These are phyloP conservation scores for Aspergillus saccharolyticus DNA, from an alignment of 495 filamentous ascomycete species.

Conservation along the genomic window DNA sequence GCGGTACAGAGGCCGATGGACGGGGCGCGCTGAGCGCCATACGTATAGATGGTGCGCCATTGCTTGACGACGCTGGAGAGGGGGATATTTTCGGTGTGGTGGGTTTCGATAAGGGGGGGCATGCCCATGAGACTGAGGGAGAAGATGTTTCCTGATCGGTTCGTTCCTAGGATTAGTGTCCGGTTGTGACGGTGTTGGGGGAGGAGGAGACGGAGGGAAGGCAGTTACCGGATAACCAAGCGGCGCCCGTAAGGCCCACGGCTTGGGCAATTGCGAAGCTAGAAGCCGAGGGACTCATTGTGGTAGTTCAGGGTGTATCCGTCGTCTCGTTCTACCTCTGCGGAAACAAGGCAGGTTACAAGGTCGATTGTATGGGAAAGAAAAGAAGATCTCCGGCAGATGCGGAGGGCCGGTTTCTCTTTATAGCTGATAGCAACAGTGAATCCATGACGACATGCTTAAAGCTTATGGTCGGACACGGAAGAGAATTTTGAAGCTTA, in stretches of 20 bases:
- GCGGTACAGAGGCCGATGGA: conserved; percentile 26
- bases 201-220: neutral
- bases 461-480: neutral
- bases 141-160: conserved; percentile 32
- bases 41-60: conserved; percentile 29
- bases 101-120: conserved; percentile 27
- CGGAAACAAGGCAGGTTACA: no score
- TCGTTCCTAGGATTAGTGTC: neutral
- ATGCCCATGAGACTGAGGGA: conserved; percentile 26
- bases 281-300: conserved; percentile 19
- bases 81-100: conserved; percentile 26
- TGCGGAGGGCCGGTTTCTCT: neutral
- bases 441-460: neutral
- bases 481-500: neutral
- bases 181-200: neutral
- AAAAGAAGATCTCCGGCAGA: neutral
- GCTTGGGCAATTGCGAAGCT: conserved; percentile 29
- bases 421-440: neutral
- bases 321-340: neutral
- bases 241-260: conserved; percentile 28
- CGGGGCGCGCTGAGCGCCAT: conserved; percentile 32
- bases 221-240: conserved; percentile 29
- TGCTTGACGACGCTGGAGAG: conserved; percentile 21
- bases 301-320: neutral
- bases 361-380: no score